phyloP scores from a whole-genome alignment of 2,329 filamentous ascomycete species.

The Penicillium sp. region DNA sequence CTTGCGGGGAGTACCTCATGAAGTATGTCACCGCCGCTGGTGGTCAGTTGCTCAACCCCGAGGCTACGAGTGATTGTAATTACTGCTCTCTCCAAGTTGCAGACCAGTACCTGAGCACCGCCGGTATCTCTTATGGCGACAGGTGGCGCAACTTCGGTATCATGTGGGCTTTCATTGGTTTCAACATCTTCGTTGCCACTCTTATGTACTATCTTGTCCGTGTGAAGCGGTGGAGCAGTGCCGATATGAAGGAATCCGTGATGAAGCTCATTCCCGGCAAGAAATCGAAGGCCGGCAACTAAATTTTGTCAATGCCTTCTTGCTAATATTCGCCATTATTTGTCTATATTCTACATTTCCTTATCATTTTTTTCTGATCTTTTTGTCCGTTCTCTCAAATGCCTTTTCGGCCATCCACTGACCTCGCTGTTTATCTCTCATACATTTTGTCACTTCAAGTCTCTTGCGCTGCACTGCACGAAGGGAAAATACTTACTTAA shows the following conservation, averaged over 20 bases:
- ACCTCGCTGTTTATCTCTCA: background rate
- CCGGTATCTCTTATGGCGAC: conserved; percentile 55
- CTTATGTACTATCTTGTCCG: conserved; percentile 43
- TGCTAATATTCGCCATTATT: background rate
- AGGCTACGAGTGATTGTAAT: conserved; percentile 53
- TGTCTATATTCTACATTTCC: background rate
- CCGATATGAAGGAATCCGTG: conserved; percentile 17
- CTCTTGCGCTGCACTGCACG: background rate
- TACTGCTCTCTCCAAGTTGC: conserved; percentile 45
- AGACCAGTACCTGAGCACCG: conserved; percentile 42
- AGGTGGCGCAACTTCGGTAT: conserved; percentile 70
- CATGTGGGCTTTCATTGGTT: conserved; percentile 58
- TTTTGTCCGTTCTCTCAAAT: background rate
- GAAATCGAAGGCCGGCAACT: conserved; percentile 15
- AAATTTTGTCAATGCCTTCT: background rate
- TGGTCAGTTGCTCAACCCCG: conserved; percentile 55
- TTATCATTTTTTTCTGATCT: background rate
- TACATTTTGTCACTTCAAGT: background rate
- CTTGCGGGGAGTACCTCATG: conserved; percentile 61
- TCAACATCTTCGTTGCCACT: conserved; percentile 57
- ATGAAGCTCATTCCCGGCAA: conserved; percentile 12
- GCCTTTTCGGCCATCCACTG: background rate
- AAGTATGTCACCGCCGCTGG: conserved; percentile 51
- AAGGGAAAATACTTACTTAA: background rate
- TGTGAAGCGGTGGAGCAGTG: conserved; percentile 28